Conservation (phyloP, 2,329 filamentous ascomycete genomes). For the Colletotrichum liaoningense region DNA sequence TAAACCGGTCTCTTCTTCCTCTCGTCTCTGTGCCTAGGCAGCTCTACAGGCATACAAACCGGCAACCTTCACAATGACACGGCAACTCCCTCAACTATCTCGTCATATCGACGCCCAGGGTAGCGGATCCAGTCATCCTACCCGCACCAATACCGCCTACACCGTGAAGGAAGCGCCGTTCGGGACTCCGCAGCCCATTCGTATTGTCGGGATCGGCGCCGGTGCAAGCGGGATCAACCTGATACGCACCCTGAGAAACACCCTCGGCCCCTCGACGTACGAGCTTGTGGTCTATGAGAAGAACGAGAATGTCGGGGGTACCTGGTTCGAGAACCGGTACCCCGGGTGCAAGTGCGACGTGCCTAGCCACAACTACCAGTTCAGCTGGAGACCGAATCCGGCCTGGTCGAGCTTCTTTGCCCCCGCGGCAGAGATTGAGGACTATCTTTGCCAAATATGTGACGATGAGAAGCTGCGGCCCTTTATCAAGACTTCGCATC, state of each 20-base stretch:
- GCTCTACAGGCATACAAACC: not conserved
- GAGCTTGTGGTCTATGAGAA: constrained; percentile 66
- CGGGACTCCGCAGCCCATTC: constrained; percentile 27
- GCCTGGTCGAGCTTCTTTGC: constrained; percentile 70
- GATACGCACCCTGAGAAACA: constrained; percentile 56
- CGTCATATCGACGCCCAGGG: constrained; percentile 33
- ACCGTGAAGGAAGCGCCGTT: constrained; percentile 31
- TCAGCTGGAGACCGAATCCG: constrained; percentile 69
- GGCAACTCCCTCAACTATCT: constrained; percentile 34
- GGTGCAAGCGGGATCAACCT: constrained; percentile 37
- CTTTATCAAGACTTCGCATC: constrained; percentile 56
- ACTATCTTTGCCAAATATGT: constrained; percentile 61
- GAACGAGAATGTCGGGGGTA: constrained; percentile 65
- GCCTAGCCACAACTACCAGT: constrained; percentile 71
- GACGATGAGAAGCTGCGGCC: constrained; percentile 59
- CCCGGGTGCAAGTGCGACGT: constrained; percentile 69
- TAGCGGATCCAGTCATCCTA: constrained; percentile 22
- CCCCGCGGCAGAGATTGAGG: constrained; percentile 64
- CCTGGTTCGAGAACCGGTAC: constrained; percentile 70
- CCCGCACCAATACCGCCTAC: constrained; percentile 19
- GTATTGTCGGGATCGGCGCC: constrained; percentile 36
- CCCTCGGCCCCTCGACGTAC: constrained; percentile 50
- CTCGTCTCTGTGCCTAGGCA: no score
- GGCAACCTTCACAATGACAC: constrained; percentile 28
- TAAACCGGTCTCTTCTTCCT: constrained; percentile 22